These are phyloP conservation scores for Amanita thiersii DNA, from an alignment of 768 basidiomycete species.

Conservation along the genomic window DNA sequence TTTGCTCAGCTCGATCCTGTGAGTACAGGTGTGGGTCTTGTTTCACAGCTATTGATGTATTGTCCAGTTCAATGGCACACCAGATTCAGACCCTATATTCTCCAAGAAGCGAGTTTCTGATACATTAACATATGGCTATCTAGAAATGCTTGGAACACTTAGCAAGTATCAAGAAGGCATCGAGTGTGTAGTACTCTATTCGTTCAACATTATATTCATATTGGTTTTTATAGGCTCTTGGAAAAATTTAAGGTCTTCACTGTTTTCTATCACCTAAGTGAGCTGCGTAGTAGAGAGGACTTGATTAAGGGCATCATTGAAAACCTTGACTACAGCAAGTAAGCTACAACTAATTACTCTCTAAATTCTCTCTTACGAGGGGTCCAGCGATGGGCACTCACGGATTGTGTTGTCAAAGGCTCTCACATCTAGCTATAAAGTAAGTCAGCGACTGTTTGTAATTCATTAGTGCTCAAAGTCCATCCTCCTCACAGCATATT, in stretches of 20 bases:
- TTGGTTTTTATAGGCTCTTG: conserved; percentile 52
- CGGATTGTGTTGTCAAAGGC: conserved; percentile 92
- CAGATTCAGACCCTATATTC: conserved; percentile 74
- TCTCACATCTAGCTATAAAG: conserved; percentile 88
- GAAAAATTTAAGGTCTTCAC: conserved; percentile 93
- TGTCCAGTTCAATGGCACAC: conserved; percentile 58
- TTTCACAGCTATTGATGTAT: neutral
- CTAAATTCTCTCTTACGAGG: conserved; percentile 7
- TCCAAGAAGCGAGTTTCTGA: conserved; percentile 75
- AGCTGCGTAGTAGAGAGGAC: conserved; percentile 86
- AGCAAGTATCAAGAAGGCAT: conserved; percentile 87
- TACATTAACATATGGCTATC: conserved; percentile 85
- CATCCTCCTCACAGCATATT: conserved; percentile 51
- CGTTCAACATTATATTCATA: neutral
- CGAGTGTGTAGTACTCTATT: conserved; percentile 49
- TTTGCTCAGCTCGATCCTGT: conserved; percentile 94
- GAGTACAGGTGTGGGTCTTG: conserved; percentile 16
- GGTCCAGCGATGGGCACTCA: conserved; percentile 80
- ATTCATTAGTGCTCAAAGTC: neutral
- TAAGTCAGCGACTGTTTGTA: conserved; percentile 17
- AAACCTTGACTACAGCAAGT: conserved; percentile 88
- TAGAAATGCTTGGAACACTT: conserved; percentile 91
- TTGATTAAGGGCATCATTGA: conserved; percentile 87
- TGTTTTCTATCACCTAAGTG: conserved; percentile 91
- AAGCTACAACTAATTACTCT: conserved; percentile 18